Evolutionary conservation across 306 rosid genomes (phyloP), one percentile per base, ranked within the genome.

Genomic region (Sphenostylis stenocarpa): DNA sequence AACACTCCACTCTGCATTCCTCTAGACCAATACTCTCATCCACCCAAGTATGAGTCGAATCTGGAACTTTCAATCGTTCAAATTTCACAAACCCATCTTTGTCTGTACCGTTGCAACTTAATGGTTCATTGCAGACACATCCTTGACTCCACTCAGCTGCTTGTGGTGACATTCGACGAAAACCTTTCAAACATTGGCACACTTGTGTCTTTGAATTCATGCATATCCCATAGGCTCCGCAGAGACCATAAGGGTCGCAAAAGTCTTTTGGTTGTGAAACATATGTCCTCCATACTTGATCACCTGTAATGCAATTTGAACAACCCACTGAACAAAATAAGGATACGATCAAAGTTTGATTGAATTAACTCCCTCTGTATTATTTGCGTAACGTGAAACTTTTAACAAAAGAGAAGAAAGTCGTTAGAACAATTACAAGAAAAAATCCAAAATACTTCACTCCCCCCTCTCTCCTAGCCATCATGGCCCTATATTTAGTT

Each of bases 171-270:
- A 17, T 55, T 0, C 85, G 81, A 34, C 13, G 3, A 45, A 83
- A 83, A 7, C 83, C 85, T 38, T 17, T 26, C 36, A 83, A 73
- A 47, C 87, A 86, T 24, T 56, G 63, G 9, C 63, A 56, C n/a
- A 23, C 63, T 56, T 56, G 63, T 56, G 63, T 11, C 17, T 56
- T 0, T 0, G 63, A 0, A 56, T 0, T 12, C 34, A 56, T 1
- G 34, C 63, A 56, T 4, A 1, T 23, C 63, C 63, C 63, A 24
- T 56, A 23, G 34, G 63, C 9, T 23, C 63, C 63, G 12, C 63
- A 56, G 8, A 56, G 34, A 12, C 63, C 34, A 3, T 56, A 56
- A 24, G 34, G 3, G 34, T 56, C 63, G 12, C 63, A 56, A 56
- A 23, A 23, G 17, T 56, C 34, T 23, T 12, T 24, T 0, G 63